These are phyloP conservation scores for Cyberlindnera euphorbiae DNA, from an alignment of 805 yeast species.

Conservation along the genomic window DNA sequence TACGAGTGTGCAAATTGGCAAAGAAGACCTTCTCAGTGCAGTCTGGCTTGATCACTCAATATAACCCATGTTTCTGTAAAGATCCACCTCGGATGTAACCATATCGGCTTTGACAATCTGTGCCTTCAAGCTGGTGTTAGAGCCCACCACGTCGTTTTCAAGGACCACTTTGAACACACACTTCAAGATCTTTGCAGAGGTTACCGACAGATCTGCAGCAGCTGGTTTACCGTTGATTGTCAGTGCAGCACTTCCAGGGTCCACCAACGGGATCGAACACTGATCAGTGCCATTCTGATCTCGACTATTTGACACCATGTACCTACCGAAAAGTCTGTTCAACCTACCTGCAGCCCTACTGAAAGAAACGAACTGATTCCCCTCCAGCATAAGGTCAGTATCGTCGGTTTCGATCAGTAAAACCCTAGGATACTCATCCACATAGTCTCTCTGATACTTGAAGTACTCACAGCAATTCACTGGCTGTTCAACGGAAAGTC, in stretches of 20 bases:
- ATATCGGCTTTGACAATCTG: neutral
- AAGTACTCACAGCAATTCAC: neutral
- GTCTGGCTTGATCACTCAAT: too few relatives aligned
- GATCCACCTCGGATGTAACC: neutral
- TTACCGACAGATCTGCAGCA: too few relatives aligned
- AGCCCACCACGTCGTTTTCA: too few relatives aligned
- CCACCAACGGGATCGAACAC: too few relatives aligned
- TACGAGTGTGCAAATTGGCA: too few relatives aligned
- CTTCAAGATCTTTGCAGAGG: too few relatives aligned
- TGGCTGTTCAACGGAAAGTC: slow-evolving; percentile 9
- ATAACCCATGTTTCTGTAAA: neutral
- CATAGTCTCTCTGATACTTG: slow-evolving; percentile 41
- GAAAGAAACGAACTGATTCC: neutral
- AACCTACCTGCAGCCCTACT: neutral
- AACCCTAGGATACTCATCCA: slow-evolving; percentile 35
- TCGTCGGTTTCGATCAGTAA: slow-evolving; percentile 35
- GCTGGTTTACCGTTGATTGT: neutral
- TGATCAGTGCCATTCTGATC: too few relatives aligned
- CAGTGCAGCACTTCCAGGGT: too few relatives aligned
- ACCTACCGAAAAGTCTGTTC: neutral
- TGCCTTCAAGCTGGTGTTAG: neutral
- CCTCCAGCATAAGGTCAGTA: neutral
- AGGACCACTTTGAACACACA: too few relatives aligned
- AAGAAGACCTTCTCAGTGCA: too few relatives aligned
- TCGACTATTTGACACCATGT: too few relatives aligned